Percentiles rank a stretch among this genome's conserved stretches.
Evolutionary conservation across 108 stramenopile genomes (phyloP).

Genomic region (Fistulifera solaris): DNA sequence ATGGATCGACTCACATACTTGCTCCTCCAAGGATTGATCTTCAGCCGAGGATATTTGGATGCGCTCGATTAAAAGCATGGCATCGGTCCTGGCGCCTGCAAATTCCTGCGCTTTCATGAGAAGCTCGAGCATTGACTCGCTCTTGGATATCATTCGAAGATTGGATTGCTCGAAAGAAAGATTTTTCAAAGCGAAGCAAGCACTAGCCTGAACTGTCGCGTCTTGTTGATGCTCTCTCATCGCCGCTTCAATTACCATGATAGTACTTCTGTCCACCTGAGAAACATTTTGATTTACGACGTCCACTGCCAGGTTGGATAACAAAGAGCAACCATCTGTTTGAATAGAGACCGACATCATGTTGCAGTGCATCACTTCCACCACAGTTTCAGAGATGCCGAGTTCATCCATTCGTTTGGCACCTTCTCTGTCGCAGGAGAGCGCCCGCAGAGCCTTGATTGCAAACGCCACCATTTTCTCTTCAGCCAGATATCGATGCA

Average conservation of each 20-base stretch:
- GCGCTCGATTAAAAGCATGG: conserved; percentile 14
- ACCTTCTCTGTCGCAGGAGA: conserved; percentile 12
- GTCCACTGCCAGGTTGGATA: conserved; percentile 30
- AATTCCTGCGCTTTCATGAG: conserved; percentile 8
- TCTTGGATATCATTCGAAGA: conserved; percentile 18
- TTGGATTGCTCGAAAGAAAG: conserved; percentile 31
- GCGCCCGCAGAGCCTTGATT: conserved; percentile 9
- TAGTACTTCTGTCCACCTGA: conserved; percentile 10
- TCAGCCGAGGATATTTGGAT: conserved; percentile 15
- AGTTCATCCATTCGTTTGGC: conserved; percentile 3
- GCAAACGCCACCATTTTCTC: conserved; percentile 7
- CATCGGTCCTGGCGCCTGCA: conserved; percentile 9
- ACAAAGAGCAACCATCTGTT: conserved; percentile 29
- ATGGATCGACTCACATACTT: conserved; percentile 6
- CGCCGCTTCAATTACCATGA: conserved; percentile 18
- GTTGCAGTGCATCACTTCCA: conserved; percentile 18
- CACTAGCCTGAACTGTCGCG: conserved; percentile 15
- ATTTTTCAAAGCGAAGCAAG: conserved; percentile 37
- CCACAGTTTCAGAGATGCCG: background rate
- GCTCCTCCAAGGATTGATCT: conserved; percentile 25
- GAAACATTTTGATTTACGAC: conserved; percentile 19
- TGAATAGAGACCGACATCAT: conserved; percentile 11
- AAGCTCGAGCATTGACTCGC: conserved; percentile 9
- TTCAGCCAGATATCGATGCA: conserved; percentile 8
- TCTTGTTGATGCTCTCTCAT: conserved; percentile 14